phyloP scores from a whole-genome alignment of 225 moss, liverwort and hornwort species.

The Rhytidiadelphus loreus region DNA sequence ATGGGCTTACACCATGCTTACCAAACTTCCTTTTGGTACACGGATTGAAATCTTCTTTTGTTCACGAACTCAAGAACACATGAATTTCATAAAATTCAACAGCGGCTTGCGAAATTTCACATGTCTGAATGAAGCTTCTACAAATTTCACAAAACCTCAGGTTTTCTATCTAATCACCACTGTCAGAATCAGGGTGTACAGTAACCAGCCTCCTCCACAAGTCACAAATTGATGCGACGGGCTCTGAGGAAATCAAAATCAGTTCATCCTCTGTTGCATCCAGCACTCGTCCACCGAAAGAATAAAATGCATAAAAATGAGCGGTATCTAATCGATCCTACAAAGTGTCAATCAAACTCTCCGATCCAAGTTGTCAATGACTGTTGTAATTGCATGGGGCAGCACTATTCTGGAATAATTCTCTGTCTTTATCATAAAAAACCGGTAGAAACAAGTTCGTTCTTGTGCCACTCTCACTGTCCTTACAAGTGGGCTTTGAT shows the following conservation, averaged over 20 bases:
- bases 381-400: neutral
- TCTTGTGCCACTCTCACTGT: too few relatives aligned
- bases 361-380: neutral
- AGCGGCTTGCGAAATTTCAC: neutral
- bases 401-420: neutral
- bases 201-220: neutral
- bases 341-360: neutral
- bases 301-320: neutral
- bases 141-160: neutral
- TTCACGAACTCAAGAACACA: neutral
- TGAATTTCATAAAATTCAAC: neutral
- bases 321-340: neutral
- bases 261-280: neutral
- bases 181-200: neutral
- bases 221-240: neutral
- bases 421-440: neutral
- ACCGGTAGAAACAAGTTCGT: neutral
- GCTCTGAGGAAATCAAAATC: neutral
- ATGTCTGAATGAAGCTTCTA: neutral
- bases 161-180: neutral
- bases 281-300: neutral
- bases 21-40: neutral
- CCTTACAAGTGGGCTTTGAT: neutral
- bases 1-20: slow-evolving; percentile 36
- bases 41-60: neutral